phyloP scores from a whole-genome alignment of 176 grass and related monocot species.

The Zoysia pacifica region DNA sequence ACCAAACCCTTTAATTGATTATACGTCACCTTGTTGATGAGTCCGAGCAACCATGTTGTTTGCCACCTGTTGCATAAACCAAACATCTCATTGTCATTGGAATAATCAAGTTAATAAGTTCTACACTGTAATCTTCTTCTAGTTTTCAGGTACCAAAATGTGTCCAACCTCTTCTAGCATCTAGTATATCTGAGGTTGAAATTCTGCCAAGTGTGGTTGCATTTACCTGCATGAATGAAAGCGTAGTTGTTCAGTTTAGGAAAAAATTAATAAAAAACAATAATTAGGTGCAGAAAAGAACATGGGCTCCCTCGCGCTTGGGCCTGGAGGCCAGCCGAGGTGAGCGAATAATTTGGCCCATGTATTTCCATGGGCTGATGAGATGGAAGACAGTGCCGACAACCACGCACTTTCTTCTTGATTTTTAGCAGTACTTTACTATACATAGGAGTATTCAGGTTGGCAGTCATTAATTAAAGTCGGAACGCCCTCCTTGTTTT shows the following conservation, averaged over 20 bases:
- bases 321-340: background rate
- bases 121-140: no score
- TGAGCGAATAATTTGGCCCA: no score
- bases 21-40: conserved; percentile 70
- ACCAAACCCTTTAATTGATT: conserved; percentile 64
- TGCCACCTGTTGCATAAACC: conserved; percentile 57
- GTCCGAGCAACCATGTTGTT: conserved; percentile 55
- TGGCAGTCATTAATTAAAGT: no score
- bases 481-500: no score
- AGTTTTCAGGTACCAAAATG: conserved; percentile 27
- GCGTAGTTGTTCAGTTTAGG: background rate
- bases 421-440: no score
- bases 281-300: background rate
- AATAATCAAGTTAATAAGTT: background rate
- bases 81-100: background rate
- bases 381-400: no score
- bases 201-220: conserved; percentile 59
- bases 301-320: background rate
- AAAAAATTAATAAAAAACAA: background rate
- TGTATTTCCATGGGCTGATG: no score
- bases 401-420: no score
- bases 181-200: conserved; percentile 76
- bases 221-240: conserved; percentile 41
- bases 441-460: no score
- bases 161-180: conserved; percentile 61